Evolutionary conservation across 1,284 basidiomycete species (phyloP).

Genomic region (Gymnopus androsaceus): DNA sequence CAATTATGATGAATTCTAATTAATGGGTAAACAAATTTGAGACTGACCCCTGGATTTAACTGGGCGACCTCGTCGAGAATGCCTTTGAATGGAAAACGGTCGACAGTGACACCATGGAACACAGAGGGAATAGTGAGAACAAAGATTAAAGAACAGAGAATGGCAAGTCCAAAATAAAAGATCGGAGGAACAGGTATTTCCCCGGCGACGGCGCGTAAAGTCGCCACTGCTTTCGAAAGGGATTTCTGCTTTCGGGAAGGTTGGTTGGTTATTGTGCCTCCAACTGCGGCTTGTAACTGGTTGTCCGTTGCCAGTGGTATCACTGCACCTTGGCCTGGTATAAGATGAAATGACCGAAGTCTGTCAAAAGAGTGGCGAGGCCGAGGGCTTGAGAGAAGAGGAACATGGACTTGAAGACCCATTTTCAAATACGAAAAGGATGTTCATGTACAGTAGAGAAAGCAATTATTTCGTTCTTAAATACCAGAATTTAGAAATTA

Average conservation of each 20-base stretch:
- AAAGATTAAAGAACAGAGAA: slow-evolving; percentile 48
- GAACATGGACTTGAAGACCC: slow-evolving; percentile 24
- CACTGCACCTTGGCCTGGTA: slow-evolving; percentile 19
- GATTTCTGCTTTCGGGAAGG: neutral
- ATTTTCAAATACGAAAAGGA: neutral
- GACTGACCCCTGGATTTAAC: slow-evolving; percentile 45
- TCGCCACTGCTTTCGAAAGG: neutral
- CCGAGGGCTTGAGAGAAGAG: slow-evolving; percentile 16
- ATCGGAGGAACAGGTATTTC: slow-evolving; percentile 13
- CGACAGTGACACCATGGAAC: slow-evolving; percentile 48
- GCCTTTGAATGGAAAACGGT: slow-evolving; percentile 43
- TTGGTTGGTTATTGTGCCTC: slow-evolving; percentile 2
- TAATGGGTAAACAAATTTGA: neutral
- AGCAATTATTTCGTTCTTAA: too few species aligned
- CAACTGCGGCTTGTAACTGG: neutral
- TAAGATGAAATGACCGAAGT: slow-evolving; percentile 41
- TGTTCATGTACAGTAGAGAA: too few species aligned
- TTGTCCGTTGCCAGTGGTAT: neutral
- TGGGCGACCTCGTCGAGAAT: slow-evolving; percentile 43
- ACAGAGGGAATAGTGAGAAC: slow-evolving; percentile 48
- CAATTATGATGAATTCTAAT: neutral
- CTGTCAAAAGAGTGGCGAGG: slow-evolving; percentile 36
- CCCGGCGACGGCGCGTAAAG: slow-evolving; percentile 5
- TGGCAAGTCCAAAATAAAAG: slow-evolving; percentile 32
- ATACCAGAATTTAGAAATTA: too few species aligned